Base-by-base conservation (phyloP, 208 protist species). In the Zelonia costaricensis region DNA sequence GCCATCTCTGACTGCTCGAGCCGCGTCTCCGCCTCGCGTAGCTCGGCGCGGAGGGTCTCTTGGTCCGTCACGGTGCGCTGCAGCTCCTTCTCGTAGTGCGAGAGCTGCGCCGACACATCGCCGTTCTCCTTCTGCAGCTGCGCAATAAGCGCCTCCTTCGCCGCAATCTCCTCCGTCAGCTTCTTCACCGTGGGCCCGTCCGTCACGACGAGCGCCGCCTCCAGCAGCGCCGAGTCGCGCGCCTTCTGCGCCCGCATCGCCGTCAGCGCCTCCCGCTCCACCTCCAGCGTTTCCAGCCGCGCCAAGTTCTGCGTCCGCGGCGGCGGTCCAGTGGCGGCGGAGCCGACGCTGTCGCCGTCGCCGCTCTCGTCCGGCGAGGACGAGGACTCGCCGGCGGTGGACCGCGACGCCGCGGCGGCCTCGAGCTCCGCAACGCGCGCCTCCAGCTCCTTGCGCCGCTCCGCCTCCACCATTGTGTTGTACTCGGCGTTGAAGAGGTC, bases 401-500 rank as follows among this genome's bases (percentile, higher is more conserved):
- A 4, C 33, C 33, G 33, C 7, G n/a, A n/a, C n/a, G n/a, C n/a
- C n/a, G n/a, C n/a, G n/a, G 22, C 43, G 25, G 36, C 28, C 49
- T 86, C 74, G 27, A 89, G 69, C 30, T 62, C 49, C 48, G 56
- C 48, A 1, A 95, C 27, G 23, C 72, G 77, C 44, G 69, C 55
- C 67, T 91, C 81, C 12, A 92, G 64, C 40, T 56, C 68, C 53
- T 89, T 88, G 22, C 84, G 73, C 73, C 81, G 84, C 61, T 93
- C 85, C 39, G 78, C 76, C 56, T 92, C 84, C 1, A 91, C 65
- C 86, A 92, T 93, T 9, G 80, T 71, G 15, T 75, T 83, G 78
- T 88, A 90, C 76, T 96, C 84, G 1, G 84, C 87, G 44, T 78
- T 80, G 68, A 93, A 93, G 22, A 96, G 73, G 40, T 96, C 90